phyloP scores from a whole-genome alignment of 2,329 filamentous ascomycete species.

The Penicillium nordicum region DNA sequence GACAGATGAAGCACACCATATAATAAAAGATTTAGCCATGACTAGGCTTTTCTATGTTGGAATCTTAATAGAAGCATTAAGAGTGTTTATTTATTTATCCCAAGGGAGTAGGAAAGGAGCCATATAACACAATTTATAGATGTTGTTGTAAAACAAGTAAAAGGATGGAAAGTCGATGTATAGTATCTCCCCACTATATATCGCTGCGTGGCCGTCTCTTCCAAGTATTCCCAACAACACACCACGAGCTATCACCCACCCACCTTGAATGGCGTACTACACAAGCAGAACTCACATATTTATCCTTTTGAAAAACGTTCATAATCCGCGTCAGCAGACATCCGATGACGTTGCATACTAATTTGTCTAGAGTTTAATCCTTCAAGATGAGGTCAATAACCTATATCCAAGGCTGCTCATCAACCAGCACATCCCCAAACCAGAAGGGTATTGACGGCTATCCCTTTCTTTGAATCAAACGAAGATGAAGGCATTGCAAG shows the following conservation, averaged over 20 bases:
- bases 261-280: not conserved
- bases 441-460: not conserved
- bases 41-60: not conserved
- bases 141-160: not conserved
- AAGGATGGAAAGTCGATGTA: not conserved
- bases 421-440: not conserved
- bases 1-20: not conserved
- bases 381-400: not conserved
- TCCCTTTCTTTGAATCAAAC: not conserved
- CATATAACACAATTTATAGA: not conserved
- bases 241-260: not conserved
- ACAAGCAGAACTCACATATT: not conserved
- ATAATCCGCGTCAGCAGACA: not conserved
- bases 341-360: not conserved
- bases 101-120: not conserved
- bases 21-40: not conserved
- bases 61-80: not conserved
- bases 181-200: not conserved
- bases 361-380: not conserved
- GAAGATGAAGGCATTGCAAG: not conserved
- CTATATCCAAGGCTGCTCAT: not conserved
- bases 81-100: not conserved
- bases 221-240: not conserved
- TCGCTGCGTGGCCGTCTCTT: not conserved
- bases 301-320: not conserved